These are phyloP conservation scores for Pestalotiopsis sp. DNA, from an alignment of 2,329 filamentous ascomycete species.

Conservation along the genomic window DNA sequence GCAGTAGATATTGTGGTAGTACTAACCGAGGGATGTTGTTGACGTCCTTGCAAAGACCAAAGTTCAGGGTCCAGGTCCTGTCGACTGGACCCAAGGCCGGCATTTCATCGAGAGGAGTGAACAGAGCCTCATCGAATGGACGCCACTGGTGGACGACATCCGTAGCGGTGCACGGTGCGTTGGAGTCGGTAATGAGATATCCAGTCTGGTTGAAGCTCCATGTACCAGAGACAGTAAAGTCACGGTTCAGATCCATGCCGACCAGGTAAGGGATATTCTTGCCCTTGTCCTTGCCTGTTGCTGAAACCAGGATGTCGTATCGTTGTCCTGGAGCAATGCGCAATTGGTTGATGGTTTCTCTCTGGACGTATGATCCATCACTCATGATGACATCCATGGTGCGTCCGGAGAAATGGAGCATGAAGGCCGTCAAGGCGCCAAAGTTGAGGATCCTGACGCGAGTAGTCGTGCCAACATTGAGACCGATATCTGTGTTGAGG, in stretches of 20 bases:
- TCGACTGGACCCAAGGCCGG: constrained; percentile 54
- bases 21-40: constrained; percentile 63
- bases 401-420: constrained; percentile 47
- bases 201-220: constrained; percentile 47
- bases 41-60: constrained; percentile 61
- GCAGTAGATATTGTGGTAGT: constrained; percentile 12
- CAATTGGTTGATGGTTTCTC: constrained; percentile 39
- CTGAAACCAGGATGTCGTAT: constrained; percentile 49
- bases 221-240: constrained; percentile 34
- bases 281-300: constrained; percentile 36
- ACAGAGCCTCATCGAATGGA: constrained; percentile 64
- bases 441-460: constrained; percentile 51
- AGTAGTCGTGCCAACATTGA: constrained; percentile 47
- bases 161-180: constrained; percentile 26
- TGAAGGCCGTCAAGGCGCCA: constrained; percentile 43
- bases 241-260: constrained; percentile 46
- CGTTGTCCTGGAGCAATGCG: constrained; percentile 47
- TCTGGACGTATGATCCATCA: constrained; percentile 44
- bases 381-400: constrained; percentile 49
- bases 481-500: constrained; percentile 35
- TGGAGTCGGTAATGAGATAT: constrained; percentile 41
- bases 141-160: constrained; percentile 40
- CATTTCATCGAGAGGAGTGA: constrained; percentile 59
- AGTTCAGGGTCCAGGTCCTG: constrained; percentile 57
- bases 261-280: constrained; percentile 48